A percentile compares a stretch with the other conserved stretches of the same genome.
These are phyloP conservation scores for Tetrahymena borealis DNA, from an alignment of 73 alveolate genomes.

Conservation along the genomic window DNA sequence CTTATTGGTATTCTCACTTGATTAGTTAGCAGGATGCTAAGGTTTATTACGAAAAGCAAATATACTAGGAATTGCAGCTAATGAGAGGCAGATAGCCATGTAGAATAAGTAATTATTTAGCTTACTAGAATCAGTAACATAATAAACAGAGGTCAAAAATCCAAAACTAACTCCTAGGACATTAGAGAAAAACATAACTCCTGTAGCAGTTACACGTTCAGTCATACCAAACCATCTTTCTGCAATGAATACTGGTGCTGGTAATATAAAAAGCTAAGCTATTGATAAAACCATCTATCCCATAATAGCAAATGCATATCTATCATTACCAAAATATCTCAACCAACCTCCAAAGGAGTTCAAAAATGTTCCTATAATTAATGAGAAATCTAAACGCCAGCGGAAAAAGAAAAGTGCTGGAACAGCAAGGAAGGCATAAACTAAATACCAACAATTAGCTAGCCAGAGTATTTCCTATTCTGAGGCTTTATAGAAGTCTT, in stretches of 20 bases:
- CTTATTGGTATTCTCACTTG: background rate
- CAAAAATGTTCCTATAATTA: background rate
- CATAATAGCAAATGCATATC: background rate
- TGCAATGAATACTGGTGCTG: background rate
- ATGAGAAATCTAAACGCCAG: background rate
- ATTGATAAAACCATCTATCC: background rate
- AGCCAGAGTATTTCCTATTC: background rate
- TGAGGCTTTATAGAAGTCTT: background rate
- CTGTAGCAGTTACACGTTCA: background rate
- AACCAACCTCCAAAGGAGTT: background rate
- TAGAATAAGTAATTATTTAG: background rate
- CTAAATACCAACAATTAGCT: background rate
- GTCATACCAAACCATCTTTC: background rate
- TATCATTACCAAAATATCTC: background rate
- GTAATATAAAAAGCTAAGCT: background rate
- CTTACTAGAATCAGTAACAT: background rate
- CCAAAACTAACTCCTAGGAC: background rate
- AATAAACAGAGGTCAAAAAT: background rate
- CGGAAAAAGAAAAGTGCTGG: background rate
- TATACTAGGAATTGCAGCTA: background rate
- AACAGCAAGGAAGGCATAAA: background rate
- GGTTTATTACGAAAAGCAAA: background rate
- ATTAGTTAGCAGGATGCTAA: background rate
- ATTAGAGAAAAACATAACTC: background rate
- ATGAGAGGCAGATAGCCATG: background rate